These are phyloP conservation scores for Flaveria linearis DNA, from an alignment of 129 eudicot species.

Conservation along the genomic window DNA sequence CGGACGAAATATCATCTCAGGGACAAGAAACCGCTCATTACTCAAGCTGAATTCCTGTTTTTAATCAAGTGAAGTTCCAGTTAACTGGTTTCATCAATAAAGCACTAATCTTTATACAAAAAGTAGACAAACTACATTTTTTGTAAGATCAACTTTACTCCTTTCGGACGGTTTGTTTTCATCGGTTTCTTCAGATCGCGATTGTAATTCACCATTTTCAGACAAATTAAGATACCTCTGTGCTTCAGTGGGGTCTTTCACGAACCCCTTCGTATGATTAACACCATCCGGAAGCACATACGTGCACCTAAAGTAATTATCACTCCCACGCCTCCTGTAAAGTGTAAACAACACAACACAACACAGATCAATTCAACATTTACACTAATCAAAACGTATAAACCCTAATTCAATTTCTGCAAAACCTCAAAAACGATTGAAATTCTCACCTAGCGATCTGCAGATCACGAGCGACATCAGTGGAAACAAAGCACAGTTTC, in stretches of 20 bases:
- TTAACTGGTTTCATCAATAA: not conserved
- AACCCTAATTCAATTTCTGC: not conserved
- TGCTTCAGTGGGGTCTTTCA: conserved; percentile 78
- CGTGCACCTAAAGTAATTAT: conserved; percentile 78
- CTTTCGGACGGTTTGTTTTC: conserved; percentile 51
- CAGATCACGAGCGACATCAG: conserved; percentile 74
- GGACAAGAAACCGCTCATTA: conserved; percentile 98
- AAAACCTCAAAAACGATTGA: not conserved
- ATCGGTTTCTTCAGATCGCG: conserved; percentile 24
- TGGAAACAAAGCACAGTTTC: conserved; percentile 86
- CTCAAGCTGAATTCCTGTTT: conserved; percentile 87
- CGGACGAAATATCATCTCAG: conserved; percentile 97
- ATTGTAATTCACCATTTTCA: conserved; percentile 41
- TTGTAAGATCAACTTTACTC: conserved; percentile 62
- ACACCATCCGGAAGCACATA: conserved; percentile 98
- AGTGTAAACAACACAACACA: not conserved
- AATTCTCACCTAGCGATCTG: conserved; percentile 64
- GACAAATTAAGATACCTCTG: conserved; percentile 46
- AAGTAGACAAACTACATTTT: conserved; percentile 46
- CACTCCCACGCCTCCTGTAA: conserved; percentile 75
- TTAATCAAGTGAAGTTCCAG: conserved; percentile 11
- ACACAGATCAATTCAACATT: not conserved
- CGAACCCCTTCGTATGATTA: conserved; percentile 71
- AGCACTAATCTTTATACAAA: not conserved
- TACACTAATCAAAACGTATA: not conserved